phyloP scores from a whole-genome alignment of 1,139 yeast genomes.

The Candida sanyaensis region DNA sequence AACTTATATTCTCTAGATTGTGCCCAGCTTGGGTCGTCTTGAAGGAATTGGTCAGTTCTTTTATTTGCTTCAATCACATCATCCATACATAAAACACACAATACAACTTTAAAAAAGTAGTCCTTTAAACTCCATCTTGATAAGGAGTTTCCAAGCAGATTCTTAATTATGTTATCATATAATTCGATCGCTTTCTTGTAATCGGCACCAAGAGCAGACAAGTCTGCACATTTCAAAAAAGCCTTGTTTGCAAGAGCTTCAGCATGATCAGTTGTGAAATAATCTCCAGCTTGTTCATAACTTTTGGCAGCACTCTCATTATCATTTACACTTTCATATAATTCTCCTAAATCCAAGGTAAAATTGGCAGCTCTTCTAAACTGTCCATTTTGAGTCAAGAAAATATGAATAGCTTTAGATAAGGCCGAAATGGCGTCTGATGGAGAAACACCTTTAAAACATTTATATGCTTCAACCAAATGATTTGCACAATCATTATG shows the following conservation, averaged over 20 bases:
- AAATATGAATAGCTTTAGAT: conserved; percentile 75
- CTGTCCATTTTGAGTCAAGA: conserved; percentile 83
- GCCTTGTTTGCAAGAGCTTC: conserved; percentile 90
- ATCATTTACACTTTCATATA: conserved; percentile 77
- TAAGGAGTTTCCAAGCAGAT: conserved; percentile 70
- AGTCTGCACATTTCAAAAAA: conserved; percentile 85
- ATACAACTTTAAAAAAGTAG: conserved; percentile 78
- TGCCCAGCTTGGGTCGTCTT: conserved; percentile 78
- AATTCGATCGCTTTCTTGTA: conserved; percentile 73
- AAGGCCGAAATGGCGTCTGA: conserved; percentile 78
- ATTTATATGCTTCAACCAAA: conserved; percentile 87
- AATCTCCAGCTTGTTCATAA: conserved; percentile 94
- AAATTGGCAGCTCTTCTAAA: conserved; percentile 96
- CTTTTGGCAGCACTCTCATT: conserved; percentile 67
- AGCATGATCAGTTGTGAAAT: conserved; percentile 93
- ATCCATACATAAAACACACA: conserved; percentile 79
- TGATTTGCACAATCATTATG: conserved; percentile 93
- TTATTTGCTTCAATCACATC: conserved; percentile 87
- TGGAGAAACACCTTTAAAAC: conserved; percentile 74
- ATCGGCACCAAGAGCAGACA: conserved; percentile 74
- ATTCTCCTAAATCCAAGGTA: conserved; percentile 84
- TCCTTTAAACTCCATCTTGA: conserved; percentile 94
- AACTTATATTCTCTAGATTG: conserved; percentile 78
- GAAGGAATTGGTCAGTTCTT: conserved; percentile 61
- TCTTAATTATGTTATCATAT: conserved; percentile 77